Conservation (phyloP, 257 asterid genomes). For the Parsonsia alboflavescens region DNA sequence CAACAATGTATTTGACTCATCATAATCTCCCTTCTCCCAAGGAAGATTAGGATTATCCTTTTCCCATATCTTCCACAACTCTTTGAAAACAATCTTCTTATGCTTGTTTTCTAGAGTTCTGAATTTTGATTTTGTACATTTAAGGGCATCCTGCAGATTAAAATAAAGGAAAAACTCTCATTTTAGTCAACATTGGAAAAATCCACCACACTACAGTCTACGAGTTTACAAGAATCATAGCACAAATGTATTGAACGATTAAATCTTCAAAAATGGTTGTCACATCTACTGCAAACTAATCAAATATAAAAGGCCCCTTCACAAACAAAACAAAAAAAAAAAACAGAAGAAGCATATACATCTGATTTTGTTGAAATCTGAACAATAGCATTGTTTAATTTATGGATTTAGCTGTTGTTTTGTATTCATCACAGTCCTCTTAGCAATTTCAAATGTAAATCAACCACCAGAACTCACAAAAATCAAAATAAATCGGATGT, state of each 20-base stretch:
- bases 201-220: not conserved
- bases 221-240: not conserved
- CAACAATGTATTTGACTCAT: conserved; percentile 75
- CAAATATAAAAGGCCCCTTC: not conserved
- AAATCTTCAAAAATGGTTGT: not conserved
- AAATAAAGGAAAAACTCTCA: conserved; percentile 11
- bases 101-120: conserved; percentile 61
- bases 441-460: not conserved
- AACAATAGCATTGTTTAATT: not conserved
- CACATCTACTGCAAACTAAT: not conserved
- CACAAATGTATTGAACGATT: not conserved
- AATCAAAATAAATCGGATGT: not conserved
- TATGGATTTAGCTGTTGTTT: not conserved
- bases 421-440: not conserved
- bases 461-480: not conserved
- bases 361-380: not conserved
- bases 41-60: conserved; percentile 45
- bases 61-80: conserved; percentile 73
- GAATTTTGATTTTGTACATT: conserved; percentile 61
- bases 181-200: not conserved
- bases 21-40: conserved; percentile 73
- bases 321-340: not conserved
- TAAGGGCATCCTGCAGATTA: conserved; percentile 61
- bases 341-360: not conserved
- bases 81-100: conserved; percentile 87